Percentiles rank a stretch among this genome's conserved stretches.
Evolutionary conservation across 441 rosid genomes (phyloP).

Genomic region (Erysimum cheiri): DNA sequence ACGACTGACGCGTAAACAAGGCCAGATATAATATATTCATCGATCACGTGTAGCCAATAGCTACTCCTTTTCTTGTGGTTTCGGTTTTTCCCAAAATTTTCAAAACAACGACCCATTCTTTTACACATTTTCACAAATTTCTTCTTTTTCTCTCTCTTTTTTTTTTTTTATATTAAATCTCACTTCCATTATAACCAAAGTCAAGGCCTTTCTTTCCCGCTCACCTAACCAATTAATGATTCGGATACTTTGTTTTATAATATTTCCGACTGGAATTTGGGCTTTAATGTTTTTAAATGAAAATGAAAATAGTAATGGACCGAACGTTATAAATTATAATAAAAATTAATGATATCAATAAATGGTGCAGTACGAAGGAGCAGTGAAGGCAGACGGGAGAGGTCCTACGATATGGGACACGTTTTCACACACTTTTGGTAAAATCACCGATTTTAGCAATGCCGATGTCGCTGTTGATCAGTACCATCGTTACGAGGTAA

Average conservation of each 20-base stretch:
- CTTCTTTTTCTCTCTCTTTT: neutral
- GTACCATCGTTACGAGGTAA: conserved; percentile 77
- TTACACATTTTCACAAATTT: conserved; percentile 1
- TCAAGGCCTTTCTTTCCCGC: conserved; percentile 13
- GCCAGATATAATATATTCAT: neutral
- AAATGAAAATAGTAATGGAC: conserved; percentile 25
- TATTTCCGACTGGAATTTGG: neutral
- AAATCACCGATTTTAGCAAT: conserved; percentile 66
- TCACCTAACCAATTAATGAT: conserved; percentile 38
- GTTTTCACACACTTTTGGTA: conserved; percentile 81
- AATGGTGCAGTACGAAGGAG: conserved; percentile 82
- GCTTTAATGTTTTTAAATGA: conserved; percentile 2
- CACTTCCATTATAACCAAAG: conserved; percentile 2
- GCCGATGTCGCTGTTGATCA: conserved; percentile 95
- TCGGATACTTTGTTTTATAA: neutral
- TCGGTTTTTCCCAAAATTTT: conserved; percentile 16
- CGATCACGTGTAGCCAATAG: conserved; percentile 31
- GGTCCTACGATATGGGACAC: conserved; percentile 89
- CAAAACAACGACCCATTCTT: conserved; percentile 35
- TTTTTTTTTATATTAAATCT: neutral
- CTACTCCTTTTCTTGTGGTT: conserved; percentile 26
- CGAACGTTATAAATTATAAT: neutral
- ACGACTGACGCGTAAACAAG: conserved; percentile 25
- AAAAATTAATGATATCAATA: neutral
- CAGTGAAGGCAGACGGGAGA: conserved; percentile 88